Base-by-base conservation (phyloP, 768 basidiomycete species). In the Rossbeevera mucosa region DNA sequence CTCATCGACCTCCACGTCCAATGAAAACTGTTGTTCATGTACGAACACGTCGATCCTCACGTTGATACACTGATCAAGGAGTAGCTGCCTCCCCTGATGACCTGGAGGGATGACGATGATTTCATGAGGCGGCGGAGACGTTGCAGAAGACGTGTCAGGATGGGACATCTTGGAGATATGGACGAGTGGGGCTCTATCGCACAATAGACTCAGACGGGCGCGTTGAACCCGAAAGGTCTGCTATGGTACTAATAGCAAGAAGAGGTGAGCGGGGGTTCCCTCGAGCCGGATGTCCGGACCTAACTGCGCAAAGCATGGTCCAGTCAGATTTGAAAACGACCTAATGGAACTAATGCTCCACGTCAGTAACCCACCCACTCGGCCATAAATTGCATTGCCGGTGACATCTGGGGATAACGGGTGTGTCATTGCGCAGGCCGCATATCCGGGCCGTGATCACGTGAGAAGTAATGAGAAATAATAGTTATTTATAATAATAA, bases 1-100 rank as follows among this genome's bases (percentile, higher is more conserved):
- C 89, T 80, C 76, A 69, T 93, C 91, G 59, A 86, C 74, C 69
- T 94, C 91, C 7, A 74, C 75, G 46, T 90, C 87, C 20, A 86
- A 70, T 42, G 87, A 77, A 61, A 91, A 93, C 36, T 74, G 73
- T 61, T 83, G 79, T 57, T 79, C 77, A 54, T 71, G 71, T 57
- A 74, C 67, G 65, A 79, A 80, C 51, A 79, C 81, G 62, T 64
- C 66, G 56, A 72, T 71, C 62, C 73, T 71, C 48, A 91, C 74
- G 59, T 78, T 71, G 69, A 80, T 78, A 70, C 88, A 91, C 61
- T 87, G 80, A 61, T 85, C 76, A 9, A 77, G 71, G 52, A 88
- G 79, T 53, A 66, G 65, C 48, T 74, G 70, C 22, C 75, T 74
- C 44, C 59, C 65, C 4, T 57, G 44, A 53, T 74, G 67, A 42